Conservation (phyloP, 345 rosid genomes). For the Eutrema heterophyllum region DNA sequence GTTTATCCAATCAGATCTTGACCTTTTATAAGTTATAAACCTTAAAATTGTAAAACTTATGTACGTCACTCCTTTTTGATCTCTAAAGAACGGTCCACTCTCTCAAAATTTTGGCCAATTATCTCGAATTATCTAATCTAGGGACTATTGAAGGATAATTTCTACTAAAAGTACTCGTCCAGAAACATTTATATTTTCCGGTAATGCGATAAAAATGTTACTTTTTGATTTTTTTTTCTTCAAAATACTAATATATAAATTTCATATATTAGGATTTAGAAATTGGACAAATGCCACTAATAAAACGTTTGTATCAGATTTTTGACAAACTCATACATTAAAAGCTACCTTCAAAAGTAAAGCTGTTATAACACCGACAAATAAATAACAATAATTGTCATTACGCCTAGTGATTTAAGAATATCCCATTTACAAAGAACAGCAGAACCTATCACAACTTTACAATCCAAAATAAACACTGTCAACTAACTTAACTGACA, state of each 20-base stretch:
- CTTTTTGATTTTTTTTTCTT: no score
- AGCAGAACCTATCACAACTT: constrained; percentile 25
- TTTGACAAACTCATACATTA: neutral
- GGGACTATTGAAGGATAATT: neutral
- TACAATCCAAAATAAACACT: constrained; percentile 35
- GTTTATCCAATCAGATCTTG: constrained; percentile 4
- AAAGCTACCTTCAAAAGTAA: constrained; percentile 4
- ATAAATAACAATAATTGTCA: neutral
- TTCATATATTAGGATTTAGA: neutral
- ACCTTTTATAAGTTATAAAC: neutral
- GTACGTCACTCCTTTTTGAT: neutral
- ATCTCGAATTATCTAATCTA: neutral
- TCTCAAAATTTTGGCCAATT: neutral
- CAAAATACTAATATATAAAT: no score
- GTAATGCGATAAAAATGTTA: no score
- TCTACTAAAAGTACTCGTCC: neutral
- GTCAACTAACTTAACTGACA: constrained; percentile 28
- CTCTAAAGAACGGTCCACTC: neutral
- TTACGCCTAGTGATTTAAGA: constrained; percentile 10
- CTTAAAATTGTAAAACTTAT: neutral
- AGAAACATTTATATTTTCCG: neutral
- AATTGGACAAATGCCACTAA: neutral
- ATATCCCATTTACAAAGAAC: constrained; percentile 27
- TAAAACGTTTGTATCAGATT: neutral
- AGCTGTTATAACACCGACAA: neutral